Evolutionary conservation across 805 yeast genomes (phyloP), one percentile per base, ranked within the genome.

Genomic region (Metschnikowia baotianmanensis): DNA sequence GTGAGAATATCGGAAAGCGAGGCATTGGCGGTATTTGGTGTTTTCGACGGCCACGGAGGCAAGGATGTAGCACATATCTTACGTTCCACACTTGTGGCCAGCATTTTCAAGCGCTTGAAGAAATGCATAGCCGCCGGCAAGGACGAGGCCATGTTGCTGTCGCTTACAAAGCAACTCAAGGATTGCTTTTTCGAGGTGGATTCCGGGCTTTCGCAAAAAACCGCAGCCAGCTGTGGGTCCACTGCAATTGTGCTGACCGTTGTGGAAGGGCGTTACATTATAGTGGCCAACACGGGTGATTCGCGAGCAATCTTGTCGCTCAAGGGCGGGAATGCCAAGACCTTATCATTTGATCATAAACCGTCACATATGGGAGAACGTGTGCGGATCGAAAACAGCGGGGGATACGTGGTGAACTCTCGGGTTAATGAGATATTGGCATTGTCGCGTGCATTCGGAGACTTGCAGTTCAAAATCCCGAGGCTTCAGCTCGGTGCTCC

Each of bases 31-130:
- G 71, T 84, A 3, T 83, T 81, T 58, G 88, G 83, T 0, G 84
- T 85, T 1, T 85, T 82, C 60, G 95, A 85, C 60, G 95, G 95
- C 2, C 95, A 85, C 58, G 95, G 95, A 2, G 90, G 91, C 12
- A 68, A 74, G 5, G 72, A 74, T 19, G 72, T 84, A 17, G 80
- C 90, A 1, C 70, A 69, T 25, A 76, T 65, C 46, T 60, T 84
- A 4, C 69, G 80, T 30, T 67, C 67, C 17, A 55, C 57, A 17
- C 61, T 80, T 18, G 71, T 72, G 5, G 51, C 51, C 17, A 40
- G 52, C 23, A 59, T 74, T n/a, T 66, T 69, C 48, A 52, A 52
- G 29, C 34, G 45, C 13, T 39, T 71, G 19, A 57, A 58, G 40
- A 22, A 25, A 12, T 38, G 31, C 13, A 34, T 45, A 5, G 21